Evolutionary conservation across 2,329 filamentous ascomycete species (phyloP).

Genomic region (Calonectria leucothoes): DNA sequence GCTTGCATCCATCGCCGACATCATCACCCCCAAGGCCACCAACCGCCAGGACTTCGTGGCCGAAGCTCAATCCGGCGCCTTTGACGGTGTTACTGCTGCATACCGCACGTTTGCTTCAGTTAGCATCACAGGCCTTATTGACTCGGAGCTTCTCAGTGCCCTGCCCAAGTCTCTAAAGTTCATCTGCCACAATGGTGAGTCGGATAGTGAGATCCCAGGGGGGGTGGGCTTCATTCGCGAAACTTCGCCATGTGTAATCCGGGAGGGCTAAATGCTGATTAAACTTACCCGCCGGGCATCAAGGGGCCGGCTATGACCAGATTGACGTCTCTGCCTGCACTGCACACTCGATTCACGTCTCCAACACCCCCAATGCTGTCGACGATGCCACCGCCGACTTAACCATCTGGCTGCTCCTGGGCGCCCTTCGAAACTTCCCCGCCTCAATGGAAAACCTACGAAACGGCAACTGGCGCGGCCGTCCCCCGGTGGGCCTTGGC

Average conservation of each 20-base stretch:
- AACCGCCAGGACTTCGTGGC: conserved; percentile 75
- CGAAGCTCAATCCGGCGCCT: conserved; percentile 72
- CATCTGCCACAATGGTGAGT: conserved; percentile 70
- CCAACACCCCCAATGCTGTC: conserved; percentile 84
- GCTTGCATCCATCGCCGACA: conserved; percentile 71
- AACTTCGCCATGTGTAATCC: background rate
- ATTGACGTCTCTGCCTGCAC: conserved; percentile 80
- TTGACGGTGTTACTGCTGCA: conserved; percentile 73
- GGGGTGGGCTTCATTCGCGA: background rate
- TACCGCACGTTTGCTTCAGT: conserved; percentile 79
- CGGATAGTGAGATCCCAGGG: background rate
- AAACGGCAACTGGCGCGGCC: conserved; percentile 74
- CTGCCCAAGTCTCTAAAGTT: conserved; percentile 67
- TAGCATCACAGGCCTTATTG: conserved; percentile 74
- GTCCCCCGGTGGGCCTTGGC: conserved; percentile 67
- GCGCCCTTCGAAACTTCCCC: conserved; percentile 81
- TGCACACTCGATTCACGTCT: conserved; percentile 73
- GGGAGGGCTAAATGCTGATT: background rate
- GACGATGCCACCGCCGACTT: conserved; percentile 87
- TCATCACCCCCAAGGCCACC: conserved; percentile 70
- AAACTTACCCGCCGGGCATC: background rate
- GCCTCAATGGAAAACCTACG: conserved; percentile 74
- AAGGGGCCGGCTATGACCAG: conserved; percentile 88
- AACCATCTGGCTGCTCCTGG: conserved; percentile 84
- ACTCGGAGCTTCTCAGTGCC: conserved; percentile 74